Evolutionary conservation across 768 basidiomycete genomes (phyloP).

Genomic region (Harrya chromipes): DNA sequence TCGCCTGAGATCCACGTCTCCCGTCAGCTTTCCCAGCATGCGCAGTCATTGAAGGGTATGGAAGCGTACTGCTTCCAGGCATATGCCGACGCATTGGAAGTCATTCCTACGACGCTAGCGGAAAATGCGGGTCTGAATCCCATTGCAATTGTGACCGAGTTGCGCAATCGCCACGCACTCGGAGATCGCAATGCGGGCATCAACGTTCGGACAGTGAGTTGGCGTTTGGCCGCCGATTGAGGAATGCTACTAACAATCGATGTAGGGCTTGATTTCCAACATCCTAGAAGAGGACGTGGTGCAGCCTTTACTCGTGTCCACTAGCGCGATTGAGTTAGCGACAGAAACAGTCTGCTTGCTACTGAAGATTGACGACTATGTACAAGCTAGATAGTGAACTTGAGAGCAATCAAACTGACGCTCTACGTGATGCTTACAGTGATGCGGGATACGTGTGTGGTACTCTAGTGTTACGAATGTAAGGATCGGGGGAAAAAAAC

Average conservation of each 20-base stretch:
- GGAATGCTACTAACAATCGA: conserved; percentile 6
- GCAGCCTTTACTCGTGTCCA: conserved; percentile 91
- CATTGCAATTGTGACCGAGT: conserved; percentile 96
- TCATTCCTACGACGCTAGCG: conserved; percentile 95
- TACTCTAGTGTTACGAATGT: background rate
- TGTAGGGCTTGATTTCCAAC: conserved; percentile 91
- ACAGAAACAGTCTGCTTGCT: conserved; percentile 98
- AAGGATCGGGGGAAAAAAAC: background rate
- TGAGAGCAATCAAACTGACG: background rate
- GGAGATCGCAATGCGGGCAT: conserved; percentile 96
- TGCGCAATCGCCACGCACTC: conserved; percentile 93
- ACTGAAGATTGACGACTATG: conserved; percentile 94
- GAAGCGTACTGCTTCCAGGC: conserved; percentile 99
- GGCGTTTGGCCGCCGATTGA: background rate
- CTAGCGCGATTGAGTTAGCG: conserved; percentile 90
- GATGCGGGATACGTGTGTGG: background rate
- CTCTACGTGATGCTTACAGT: background rate
- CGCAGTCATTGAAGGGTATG: conserved; percentile 94
- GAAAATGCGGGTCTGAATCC: conserved; percentile 99
- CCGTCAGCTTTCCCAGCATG: conserved; percentile 82
- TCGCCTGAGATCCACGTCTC: conserved; percentile 99
- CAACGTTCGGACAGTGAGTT: conserved; percentile 89
- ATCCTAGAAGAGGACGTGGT: conserved; percentile 97
- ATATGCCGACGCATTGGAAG: conserved; percentile 95
- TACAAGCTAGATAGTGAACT: conserved; percentile 61